These are phyloP conservation scores for Zygosaccharomyces siamensis DNA, from an alignment of 805 yeast genomes.

Conservation along the genomic window DNA sequence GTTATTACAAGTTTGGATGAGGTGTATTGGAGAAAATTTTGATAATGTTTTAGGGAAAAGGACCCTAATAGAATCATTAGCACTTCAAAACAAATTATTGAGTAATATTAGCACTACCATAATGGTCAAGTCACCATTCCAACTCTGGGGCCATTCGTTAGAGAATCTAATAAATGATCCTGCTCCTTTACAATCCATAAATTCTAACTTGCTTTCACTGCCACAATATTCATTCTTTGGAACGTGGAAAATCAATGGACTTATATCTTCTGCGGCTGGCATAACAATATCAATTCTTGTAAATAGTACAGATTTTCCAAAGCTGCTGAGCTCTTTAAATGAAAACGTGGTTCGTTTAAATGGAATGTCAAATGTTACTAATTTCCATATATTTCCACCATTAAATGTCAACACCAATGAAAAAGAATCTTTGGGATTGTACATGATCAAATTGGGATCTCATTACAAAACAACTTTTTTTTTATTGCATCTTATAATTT, in stretches of 20 bases:
- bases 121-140: conserved; percentile 40
- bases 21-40: conserved; percentile 12
- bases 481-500: background rate
- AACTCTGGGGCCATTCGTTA: conserved; percentile 40
- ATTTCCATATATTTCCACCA: conserved; percentile 17
- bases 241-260: conserved; percentile 41
- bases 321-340: conserved; percentile 28
- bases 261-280: conserved; percentile 39
- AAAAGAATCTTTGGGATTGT: conserved; percentile 21
- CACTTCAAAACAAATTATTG: conserved; percentile 34
- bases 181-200: conserved; percentile 39
- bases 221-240: conserved; percentile 36
- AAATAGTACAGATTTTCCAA: conserved; percentile 8
- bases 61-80: conserved; percentile 35
- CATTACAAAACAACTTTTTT: background rate
- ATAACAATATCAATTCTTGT: conserved; percentile 37
- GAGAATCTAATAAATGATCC: conserved; percentile 31
- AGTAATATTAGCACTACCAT: conserved; percentile 16
- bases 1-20: conserved; percentile 22
- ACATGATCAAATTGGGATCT: conserved; percentile 5
- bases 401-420: conserved; percentile 4
- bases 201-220: conserved; percentile 26
- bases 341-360: conserved; percentile 28
- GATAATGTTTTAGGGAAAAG: conserved; percentile 34
- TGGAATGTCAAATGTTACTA: conserved; percentile 15